Conservation (phyloP, 2,329 filamentous ascomycete species). For the Fusarium cicatricum region DNA sequence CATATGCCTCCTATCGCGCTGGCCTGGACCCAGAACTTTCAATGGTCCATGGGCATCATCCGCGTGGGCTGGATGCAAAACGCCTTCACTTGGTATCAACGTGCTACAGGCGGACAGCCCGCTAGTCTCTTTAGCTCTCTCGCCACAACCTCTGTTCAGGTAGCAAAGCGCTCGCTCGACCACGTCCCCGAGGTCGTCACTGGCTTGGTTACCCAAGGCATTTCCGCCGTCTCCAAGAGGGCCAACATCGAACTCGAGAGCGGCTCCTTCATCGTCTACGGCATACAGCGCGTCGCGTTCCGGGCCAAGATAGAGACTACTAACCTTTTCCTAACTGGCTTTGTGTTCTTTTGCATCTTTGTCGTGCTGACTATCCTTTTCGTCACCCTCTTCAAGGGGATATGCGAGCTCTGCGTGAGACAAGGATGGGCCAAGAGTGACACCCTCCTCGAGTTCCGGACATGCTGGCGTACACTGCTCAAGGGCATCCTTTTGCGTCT, state of each 20-base stretch:
- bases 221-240: slow-evolving; percentile 61
- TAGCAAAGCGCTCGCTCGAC: slow-evolving; percentile 69
- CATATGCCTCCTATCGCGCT: slow-evolving; percentile 85
- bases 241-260: slow-evolving; percentile 61
- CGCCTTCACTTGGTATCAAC: slow-evolving; percentile 95
- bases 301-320: slow-evolving; percentile 83
- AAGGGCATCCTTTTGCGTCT: slow-evolving; percentile 94
- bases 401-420: slow-evolving; percentile 79
- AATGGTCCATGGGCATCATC: slow-evolving; percentile 98
- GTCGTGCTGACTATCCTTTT: slow-evolving; percentile 76
- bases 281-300: slow-evolving; percentile 93
- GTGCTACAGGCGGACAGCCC: slow-evolving; percentile 86
- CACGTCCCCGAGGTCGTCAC: slow-evolving; percentile 48
- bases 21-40: slow-evolving; percentile 96
- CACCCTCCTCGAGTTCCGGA: slow-evolving; percentile 91
- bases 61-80: slow-evolving; percentile 82
- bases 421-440: slow-evolving; percentile 80
- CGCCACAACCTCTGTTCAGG: slow-evolving; percentile 78
- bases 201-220: slow-evolving; percentile 61
- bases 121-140: slow-evolving; percentile 80
- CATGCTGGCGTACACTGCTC: slow-evolving; percentile 89
- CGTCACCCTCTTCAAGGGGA: slow-evolving; percentile 80
- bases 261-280: slow-evolving; percentile 72
- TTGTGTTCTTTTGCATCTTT: slow-evolving; percentile 88
- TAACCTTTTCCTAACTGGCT: slow-evolving; percentile 91